Base-by-base conservation (phyloP, 202 grass and related monocot species). In the Digitaria exilis region DNA sequence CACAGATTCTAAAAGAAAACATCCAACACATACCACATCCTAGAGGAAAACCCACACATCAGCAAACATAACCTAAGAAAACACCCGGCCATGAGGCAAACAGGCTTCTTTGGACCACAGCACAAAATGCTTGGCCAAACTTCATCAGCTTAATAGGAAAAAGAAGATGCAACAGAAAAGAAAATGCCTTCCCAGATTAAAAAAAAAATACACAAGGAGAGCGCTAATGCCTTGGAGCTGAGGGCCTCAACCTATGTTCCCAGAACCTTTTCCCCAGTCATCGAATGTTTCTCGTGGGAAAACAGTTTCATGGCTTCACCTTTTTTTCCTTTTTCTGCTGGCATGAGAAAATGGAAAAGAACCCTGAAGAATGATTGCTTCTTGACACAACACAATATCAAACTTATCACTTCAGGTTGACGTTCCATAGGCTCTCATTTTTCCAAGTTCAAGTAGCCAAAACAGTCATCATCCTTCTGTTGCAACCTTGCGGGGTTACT, bases 221-320 rank as follows among this genome's bases (percentile, higher is more conserved):
- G 25, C 2, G 29, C 24, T 31, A 55, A 46, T 60, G 34, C 16
- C 29, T 58, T 34, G 17, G 54, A 14, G 14, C 71, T 30, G 60
- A 68, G 70, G 44, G 42, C 65, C 76, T 87, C 65, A 51, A 69
- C 44, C 52, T 83, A 44, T 51, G 39, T 46, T n/a, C 67, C 68
- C 22, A 1, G 55, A 86, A 80, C 65, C 54, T 74, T 84, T 69
- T 82, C 83, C 87, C 89, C 91, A 91, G 76, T 92, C 91, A 91
- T 84, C 64, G 91, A 90, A 86, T 35, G 9, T 57, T 91, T 71
- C 89, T 97, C 94, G 46, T 86, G 87, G 87, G 85, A 89, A 90
- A 71, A 63, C 7, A 25, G 55, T 57, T 35, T 71, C 65, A 42
- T 56, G 12, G 39, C 37, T 57, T 71, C n/a, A 28, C 17, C 69